Evolutionary conservation across 148 eudicot species (phyloP).

Genomic region (Silene uniflora): DNA sequence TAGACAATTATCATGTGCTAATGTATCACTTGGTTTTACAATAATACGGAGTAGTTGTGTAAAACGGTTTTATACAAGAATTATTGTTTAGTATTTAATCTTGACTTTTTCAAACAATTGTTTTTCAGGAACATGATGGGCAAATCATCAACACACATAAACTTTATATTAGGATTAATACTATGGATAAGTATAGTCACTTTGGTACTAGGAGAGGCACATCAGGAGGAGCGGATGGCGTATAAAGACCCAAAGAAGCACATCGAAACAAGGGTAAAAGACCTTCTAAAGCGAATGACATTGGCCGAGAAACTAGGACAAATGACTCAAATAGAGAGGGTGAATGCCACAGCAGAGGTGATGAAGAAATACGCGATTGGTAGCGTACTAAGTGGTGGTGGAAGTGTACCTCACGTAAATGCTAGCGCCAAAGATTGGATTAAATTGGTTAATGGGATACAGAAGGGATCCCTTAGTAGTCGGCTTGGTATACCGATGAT

Average conservation of each 20-base stretch:
- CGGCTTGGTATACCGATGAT: too few relatives aligned
- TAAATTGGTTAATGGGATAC: conserved; percentile 39
- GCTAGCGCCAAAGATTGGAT: conserved; percentile 48
- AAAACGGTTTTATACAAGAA: too few relatives aligned
- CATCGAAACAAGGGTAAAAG: conserved; percentile 36
- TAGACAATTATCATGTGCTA: too few relatives aligned
- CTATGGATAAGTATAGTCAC: not conserved
- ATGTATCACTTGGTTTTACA: too few relatives aligned
- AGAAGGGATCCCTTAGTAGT: conserved; percentile 41
- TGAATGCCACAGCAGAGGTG: conserved; percentile 40
- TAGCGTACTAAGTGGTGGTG: conserved; percentile 41
- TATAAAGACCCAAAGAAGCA: conserved; percentile 48
- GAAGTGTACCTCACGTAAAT: conserved; percentile 35
- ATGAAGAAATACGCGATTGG: conserved; percentile 51
- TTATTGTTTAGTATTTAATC: too few relatives aligned
- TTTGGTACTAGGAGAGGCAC: not conserved
- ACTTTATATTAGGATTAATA: not conserved
- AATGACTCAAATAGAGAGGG: conserved; percentile 58
- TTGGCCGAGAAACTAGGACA: conserved; percentile 63
- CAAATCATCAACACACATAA: not conserved
- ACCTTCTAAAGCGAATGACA: conserved; percentile 53
- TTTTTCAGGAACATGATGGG: conserved; percentile 13
- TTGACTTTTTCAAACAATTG: too few relatives aligned
- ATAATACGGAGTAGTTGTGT: too few relatives aligned
- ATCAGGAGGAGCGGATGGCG: conserved; percentile 15